Conservation (phyloP, 768 basidiomycete genomes). For the Amanita muscaria region DNA sequence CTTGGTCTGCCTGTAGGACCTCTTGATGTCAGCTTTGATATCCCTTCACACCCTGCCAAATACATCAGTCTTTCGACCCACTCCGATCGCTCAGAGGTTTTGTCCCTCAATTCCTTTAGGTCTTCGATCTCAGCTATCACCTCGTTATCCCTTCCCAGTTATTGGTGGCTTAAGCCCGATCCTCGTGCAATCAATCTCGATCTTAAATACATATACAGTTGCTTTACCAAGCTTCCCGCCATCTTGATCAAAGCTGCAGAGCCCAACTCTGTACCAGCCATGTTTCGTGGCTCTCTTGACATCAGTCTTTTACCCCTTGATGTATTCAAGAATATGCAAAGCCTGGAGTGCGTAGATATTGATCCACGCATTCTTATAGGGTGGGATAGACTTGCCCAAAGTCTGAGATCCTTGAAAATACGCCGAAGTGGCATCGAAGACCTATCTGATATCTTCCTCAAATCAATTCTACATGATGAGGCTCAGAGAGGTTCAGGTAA, state of each 20-base stretch:
- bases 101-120: constrained; percentile 66
- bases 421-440: constrained; percentile 78
- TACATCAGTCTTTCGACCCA: constrained; percentile 52
- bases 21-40: constrained; percentile 68
- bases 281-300: constrained; percentile 58
- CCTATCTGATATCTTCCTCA: constrained; percentile 66
- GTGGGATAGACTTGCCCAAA: constrained; percentile 71
- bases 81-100: constrained; percentile 60
- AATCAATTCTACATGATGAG: constrained; percentile 72
- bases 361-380: constrained; percentile 78
- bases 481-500: constrained; percentile 37
- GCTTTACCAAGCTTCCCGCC: constrained; percentile 85
- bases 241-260: constrained; percentile 58
- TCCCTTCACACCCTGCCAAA: constrained; percentile 69
- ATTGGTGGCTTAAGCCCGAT: constrained; percentile 63
- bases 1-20: constrained; percentile 69
- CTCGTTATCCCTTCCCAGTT: constrained; percentile 57
- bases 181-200: constrained; percentile 57
- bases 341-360: constrained; percentile 65
- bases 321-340: constrained; percentile 77
- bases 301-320: constrained; percentile 75
- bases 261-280: constrained; percentile 57
- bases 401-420: constrained; percentile 65
- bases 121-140: constrained; percentile 75
- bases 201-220: constrained; percentile 81